A percentile compares a stretch with the other conserved stretches of the same genome.
phyloP scores from a whole-genome alignment of 228 moss, liverwort and hornwort species.

The Sphagnum fallax region DNA sequence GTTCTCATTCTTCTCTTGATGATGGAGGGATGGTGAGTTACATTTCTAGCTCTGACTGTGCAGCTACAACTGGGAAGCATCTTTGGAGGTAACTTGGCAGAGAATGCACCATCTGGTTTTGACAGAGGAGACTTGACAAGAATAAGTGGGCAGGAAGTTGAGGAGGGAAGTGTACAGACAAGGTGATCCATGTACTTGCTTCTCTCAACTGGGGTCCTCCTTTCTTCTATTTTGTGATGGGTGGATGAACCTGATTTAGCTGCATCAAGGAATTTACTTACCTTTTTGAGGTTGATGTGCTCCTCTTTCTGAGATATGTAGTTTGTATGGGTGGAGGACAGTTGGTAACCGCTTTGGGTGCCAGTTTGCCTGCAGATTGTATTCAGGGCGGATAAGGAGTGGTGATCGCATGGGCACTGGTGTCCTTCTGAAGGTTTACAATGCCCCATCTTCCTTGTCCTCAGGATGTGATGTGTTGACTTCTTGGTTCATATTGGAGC shows the following conservation, averaged over 20 bases:
- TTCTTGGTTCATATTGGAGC: neutral
- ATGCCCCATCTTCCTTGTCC: neutral
- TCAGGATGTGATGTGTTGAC: neutral
- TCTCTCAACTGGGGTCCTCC: neutral
- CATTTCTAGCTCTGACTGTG: conserved; percentile 1
- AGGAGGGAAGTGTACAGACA: conserved; percentile 85
- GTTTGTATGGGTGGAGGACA: neutral
- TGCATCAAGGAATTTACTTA: no score
- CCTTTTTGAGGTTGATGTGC: neutral
- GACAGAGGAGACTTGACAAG: conserved; percentile 65
- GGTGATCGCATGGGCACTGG: conserved; percentile 91
- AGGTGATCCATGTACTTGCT: conserved; percentile 52
- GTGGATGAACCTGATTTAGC: no score
- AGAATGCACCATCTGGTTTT: conserved; percentile 70
- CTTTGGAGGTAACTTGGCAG: conserved; percentile 32
- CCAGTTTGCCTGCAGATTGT: conserved; percentile 79
- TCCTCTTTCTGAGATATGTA: neutral
- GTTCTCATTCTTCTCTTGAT: neutral
- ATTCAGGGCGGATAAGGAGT: conserved; percentile 73
- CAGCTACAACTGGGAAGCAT: conserved; percentile 57
- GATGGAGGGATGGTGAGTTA: neutral
- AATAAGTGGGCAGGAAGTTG: conserved; percentile 72
- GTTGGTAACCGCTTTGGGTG: conserved; percentile 33
- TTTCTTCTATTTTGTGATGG: conserved; percentile 1
- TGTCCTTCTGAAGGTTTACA: conserved; percentile 66